phyloP scores from a whole-genome alignment of 2,329 filamentous ascomycete genomes.

The Sporothrix mexicana region DNA sequence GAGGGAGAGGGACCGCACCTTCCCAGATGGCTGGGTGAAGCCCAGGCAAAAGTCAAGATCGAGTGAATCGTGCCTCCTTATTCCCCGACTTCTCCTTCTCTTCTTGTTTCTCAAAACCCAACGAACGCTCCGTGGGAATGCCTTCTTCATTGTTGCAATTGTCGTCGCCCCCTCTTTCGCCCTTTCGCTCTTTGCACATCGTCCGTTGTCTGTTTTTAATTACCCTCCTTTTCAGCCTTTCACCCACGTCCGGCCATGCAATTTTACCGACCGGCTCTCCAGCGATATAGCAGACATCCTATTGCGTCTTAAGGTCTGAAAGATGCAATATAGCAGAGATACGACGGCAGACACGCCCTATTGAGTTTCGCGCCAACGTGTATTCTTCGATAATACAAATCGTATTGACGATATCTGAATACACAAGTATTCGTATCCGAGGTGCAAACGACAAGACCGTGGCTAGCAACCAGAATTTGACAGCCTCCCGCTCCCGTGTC shows the following conservation, averaged over 20 bases:
- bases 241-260: constrained; percentile 7
- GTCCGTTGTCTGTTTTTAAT: constrained; percentile 21
- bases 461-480: neutral
- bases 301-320: neutral
- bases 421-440: neutral
- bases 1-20: neutral
- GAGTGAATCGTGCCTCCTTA: too few species aligned
- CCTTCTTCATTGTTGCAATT: neutral
- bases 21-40: neutral
- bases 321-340: neutral
- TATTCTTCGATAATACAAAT: too few species aligned
- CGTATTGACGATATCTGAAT: too few species aligned
- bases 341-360: neutral
- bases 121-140: neutral
- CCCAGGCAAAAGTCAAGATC: neutral
- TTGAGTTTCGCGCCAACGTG: neutral
- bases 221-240: constrained; percentile 27
- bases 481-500: constrained; percentile 10
- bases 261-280: constrained; percentile 19
- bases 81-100: neutral
- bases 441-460: constrained; percentile 14
- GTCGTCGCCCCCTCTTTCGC: constrained; percentile 10
- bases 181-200: constrained; percentile 1
- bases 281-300: constrained; percentile 6
- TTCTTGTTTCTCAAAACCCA: neutral